Evolutionary conservation across 192 early-diverging fungal genomes (phyloP).

Genomic region (Haplosporangium gracile): DNA sequence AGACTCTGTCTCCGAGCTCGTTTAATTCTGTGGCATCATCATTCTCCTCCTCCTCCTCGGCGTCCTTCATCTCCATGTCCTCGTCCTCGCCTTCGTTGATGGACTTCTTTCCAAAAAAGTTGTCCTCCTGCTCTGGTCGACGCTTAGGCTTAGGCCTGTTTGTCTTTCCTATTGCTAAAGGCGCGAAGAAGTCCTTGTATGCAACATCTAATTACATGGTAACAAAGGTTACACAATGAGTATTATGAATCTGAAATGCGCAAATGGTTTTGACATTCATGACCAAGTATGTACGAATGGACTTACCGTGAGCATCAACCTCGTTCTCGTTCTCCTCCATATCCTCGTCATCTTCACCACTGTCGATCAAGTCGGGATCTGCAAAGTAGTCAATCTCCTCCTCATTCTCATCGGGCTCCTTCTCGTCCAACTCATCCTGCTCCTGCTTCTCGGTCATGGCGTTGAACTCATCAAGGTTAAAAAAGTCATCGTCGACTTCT

Average conservation of each 20-base stretch:
- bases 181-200: constrained; percentile 89
- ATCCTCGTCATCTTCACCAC: constrained; percentile 71
- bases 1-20: constrained; percentile 54
- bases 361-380: constrained; percentile 58
- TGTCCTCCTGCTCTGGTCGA: constrained; percentile 55
- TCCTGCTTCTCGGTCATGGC: constrained; percentile 78
- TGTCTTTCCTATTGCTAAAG: constrained; percentile 65
- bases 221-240: background rate
- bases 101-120: constrained; percentile 43
- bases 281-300: constrained; percentile 24
- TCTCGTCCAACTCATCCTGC: constrained; percentile 61
- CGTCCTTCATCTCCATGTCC: constrained; percentile 54
- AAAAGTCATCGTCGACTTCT: constrained; percentile 94
- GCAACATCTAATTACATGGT: constrained; percentile 70
- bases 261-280: background rate
- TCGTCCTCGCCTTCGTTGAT: constrained; percentile 58
- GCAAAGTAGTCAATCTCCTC: constrained; percentile 74
- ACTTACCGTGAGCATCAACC: constrained; percentile 68
- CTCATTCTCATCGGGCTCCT: constrained; percentile 65
- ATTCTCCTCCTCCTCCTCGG: constrained; percentile 60
- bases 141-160: constrained; percentile 50
- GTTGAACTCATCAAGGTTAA: constrained; percentile 93
- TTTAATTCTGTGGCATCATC: constrained; percentile 54
- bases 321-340: constrained; percentile 76
- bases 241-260: background rate